Percentiles rank a stretch among this genome's conserved stretches.
These are phyloP conservation scores for Vanderwaltozyma yarrowii DNA, from an alignment of 805 yeast genomes.

Conservation along the genomic window DNA sequence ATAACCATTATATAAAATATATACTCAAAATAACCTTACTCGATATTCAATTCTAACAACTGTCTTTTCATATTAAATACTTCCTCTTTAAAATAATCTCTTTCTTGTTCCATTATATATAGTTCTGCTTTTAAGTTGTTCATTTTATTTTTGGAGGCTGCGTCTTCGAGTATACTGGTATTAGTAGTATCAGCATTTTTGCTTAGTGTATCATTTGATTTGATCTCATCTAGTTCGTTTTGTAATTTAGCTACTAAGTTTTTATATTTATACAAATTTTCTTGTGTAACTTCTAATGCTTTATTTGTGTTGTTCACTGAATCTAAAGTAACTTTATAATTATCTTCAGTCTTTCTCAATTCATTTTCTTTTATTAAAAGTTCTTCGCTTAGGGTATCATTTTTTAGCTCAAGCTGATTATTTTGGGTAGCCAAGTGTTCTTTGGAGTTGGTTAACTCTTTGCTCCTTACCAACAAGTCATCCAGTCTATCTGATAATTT, in stretches of 20 bases:
- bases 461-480: conserved; percentile 41
- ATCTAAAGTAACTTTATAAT: conserved; percentile 61
- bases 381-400: conserved; percentile 14
- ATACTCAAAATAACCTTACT: not conserved
- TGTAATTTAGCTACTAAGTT: conserved; percentile 44
- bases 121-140: conserved; percentile 80
- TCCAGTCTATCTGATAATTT: conserved; percentile 48
- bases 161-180: conserved; percentile 18
- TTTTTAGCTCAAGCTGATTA: conserved; percentile 20
- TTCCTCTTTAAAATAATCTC: conserved; percentile 64
- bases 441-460: conserved; percentile 30
- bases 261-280: conserved; percentile 54
- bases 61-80: conserved; percentile 50
- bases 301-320: conserved; percentile 65
- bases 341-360: conserved; percentile 42
- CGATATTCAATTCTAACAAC: conserved; percentile 16
- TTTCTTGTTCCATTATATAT: conserved; percentile 69
- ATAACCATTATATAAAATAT: too few relatives aligned
- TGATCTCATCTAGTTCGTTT: conserved; percentile 45
- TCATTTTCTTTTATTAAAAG: conserved; percentile 25
- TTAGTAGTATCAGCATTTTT: conserved; percentile 17
- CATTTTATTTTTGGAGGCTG: conserved; percentile 65
- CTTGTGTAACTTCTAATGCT: conserved; percentile 65
- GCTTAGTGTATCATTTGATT: conserved; percentile 3
- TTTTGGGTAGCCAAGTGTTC: conserved; percentile 28